phyloP scores from a whole-genome alignment of 2,329 filamentous ascomycete species.

The Fusarium acutatum region DNA sequence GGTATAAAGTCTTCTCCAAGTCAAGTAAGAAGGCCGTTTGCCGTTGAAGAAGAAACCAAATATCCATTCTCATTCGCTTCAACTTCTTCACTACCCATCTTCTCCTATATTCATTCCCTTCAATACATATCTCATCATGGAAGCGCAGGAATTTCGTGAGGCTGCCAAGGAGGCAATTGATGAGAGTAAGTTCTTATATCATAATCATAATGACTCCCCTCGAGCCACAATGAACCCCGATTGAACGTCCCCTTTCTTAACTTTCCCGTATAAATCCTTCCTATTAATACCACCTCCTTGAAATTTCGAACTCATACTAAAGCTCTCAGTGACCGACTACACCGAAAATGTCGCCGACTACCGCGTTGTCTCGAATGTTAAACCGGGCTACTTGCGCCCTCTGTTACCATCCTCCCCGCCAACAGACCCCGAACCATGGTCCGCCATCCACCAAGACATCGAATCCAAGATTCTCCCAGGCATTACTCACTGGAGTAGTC shows the following conservation, averaged over 20 bases:
- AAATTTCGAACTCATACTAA: neutral
- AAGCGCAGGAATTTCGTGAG: constrained; percentile 78
- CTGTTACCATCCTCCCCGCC: constrained; percentile 76
- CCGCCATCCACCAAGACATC: constrained; percentile 82
- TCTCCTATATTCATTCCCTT: neutral
- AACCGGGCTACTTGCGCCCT: constrained; percentile 85
- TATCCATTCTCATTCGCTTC: neutral
- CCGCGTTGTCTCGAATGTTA: constrained; percentile 78
- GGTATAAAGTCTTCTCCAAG: neutral
- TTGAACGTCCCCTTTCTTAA: neutral
- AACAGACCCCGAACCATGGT: constrained; percentile 76
- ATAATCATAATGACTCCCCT: neutral
- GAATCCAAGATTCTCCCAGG: constrained; percentile 89
- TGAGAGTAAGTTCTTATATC: constrained; percentile 70
- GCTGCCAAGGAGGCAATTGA: constrained; percentile 83
- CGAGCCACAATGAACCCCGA: constrained; percentile 43
- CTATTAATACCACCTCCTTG: neutral
- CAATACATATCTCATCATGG: constrained; percentile 63
- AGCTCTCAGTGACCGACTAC: constrained; percentile 76
- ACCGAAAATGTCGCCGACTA: constrained; percentile 77
- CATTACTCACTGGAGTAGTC: constrained; percentile 93
- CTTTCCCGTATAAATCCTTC: constrained; percentile 1
- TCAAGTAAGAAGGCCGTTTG: neutral
- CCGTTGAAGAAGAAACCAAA: neutral
- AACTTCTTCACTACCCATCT: neutral